Conservation (phyloP, 2,329 filamentous ascomycete genomes). For the Anthostomella pinea region DNA sequence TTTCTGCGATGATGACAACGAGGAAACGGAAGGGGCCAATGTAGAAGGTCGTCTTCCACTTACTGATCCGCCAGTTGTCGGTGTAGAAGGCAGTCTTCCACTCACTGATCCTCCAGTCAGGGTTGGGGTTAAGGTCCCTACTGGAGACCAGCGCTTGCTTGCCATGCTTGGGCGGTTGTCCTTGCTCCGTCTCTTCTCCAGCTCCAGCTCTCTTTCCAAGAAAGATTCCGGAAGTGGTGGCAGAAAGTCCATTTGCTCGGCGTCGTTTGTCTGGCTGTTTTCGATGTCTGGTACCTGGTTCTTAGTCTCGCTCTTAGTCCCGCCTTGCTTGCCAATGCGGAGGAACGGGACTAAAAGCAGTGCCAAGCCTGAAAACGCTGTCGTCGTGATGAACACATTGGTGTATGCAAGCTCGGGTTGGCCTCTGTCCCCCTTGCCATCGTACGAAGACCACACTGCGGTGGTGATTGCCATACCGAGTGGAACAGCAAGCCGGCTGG, state of each 20-base stretch:
- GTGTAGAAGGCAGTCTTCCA: too few relatives aligned
- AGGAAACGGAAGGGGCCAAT: conserved; percentile 23
- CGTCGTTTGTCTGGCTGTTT: conserved; percentile 1
- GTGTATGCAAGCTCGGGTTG: conserved; percentile 28
- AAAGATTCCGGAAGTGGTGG: too few relatives aligned
- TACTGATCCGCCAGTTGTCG: too few relatives aligned
- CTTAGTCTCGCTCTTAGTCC: conserved; percentile 6
- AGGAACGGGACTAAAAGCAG: conserved; percentile 32
- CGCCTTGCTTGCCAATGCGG: conserved; percentile 29
- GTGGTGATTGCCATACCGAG: conserved; percentile 32
- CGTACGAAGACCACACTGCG: conserved; percentile 33
- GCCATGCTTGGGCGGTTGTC: conserved; percentile 21
- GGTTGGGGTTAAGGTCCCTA: conserved; percentile 23
- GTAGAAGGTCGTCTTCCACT: too few relatives aligned
- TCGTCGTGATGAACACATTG: conserved; percentile 30
- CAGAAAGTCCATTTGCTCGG: too few relatives aligned
- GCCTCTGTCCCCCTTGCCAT: conserved; percentile 15
- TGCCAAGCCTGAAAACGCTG: conserved; percentile 28
- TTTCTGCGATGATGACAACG: conserved; percentile 20
- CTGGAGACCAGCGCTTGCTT: conserved; percentile 32
- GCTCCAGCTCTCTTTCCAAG: too few relatives aligned
- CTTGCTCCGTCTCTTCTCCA: conserved; percentile 13
- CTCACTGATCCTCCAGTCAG: conserved; percentile 16
- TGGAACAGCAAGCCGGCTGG: conserved; percentile 30
- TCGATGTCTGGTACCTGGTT: conserved; percentile 5